Evolutionary conservation across 805 yeast genomes (phyloP).

Genomic region (Torulaspora microellipsoides): DNA sequence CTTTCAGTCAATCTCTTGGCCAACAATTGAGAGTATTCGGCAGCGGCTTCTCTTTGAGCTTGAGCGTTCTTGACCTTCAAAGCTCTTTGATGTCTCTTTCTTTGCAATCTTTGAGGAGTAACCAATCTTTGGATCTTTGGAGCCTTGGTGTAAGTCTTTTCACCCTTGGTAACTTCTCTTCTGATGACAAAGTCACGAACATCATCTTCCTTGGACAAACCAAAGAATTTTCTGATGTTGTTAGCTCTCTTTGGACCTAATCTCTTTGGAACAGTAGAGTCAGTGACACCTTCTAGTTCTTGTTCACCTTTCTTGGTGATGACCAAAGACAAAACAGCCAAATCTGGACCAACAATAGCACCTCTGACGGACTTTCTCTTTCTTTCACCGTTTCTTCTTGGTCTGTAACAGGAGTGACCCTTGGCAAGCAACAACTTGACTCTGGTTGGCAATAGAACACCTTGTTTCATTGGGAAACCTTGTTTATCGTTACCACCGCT

Average conservation of each 20-base stretch:
- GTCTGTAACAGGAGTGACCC: conserved; percentile 98
- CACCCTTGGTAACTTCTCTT: conserved; percentile 98
- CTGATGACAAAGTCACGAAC: conserved; percentile 84
- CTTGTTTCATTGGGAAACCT: conserved; percentile 99
- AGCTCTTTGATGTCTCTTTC: conserved; percentile 96
- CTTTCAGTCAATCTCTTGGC: conserved; percentile 98
- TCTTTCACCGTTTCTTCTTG: conserved; percentile 99
- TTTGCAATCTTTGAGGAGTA: conserved; percentile 98
- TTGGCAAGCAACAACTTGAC: conserved; percentile 90
- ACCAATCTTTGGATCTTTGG: conserved; percentile 99
- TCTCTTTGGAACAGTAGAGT: conserved; percentile 94
- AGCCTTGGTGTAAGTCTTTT: conserved; percentile 98
- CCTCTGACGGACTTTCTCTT: conserved; percentile 99
- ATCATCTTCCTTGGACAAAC: conserved; percentile 52
- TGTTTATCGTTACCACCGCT: conserved; percentile 99
- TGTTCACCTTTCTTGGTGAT: conserved; percentile 96
- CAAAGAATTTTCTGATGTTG: conserved; percentile 99
- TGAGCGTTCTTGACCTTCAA: conserved; percentile 95
- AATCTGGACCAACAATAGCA: conserved; percentile 95
- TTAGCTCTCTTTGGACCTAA: conserved; percentile 99
- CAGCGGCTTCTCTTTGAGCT: conserved; percentile 99
- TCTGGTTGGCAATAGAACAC: conserved; percentile 99
- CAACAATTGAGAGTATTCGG: conserved; percentile 98
- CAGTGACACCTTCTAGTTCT: conserved; percentile 95
- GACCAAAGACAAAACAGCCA: conserved; percentile 90